A percentile compares a stretch with the other conserved stretches of the same genome.
Evolutionary conservation across 345 rosid species (phyloP).

Genomic region (Pugionium cornutum): DNA sequence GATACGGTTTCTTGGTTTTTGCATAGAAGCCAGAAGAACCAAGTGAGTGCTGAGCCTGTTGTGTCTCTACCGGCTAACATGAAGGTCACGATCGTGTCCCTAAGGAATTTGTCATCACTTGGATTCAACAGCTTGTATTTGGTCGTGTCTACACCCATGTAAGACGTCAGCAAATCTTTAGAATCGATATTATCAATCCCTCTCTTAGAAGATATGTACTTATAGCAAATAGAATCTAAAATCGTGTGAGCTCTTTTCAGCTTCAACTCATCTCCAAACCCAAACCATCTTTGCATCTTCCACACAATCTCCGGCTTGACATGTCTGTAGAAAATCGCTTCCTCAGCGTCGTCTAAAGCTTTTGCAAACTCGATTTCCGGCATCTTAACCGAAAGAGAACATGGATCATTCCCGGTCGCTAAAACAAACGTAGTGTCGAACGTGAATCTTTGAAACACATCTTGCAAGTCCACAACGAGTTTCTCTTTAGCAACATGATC

Average conservation of each 20-base stretch:
- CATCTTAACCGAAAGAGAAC: slow-evolving; percentile 43
- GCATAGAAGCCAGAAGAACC: slow-evolving; percentile 55
- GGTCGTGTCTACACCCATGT: slow-evolving; percentile 32
- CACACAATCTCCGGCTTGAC: slow-evolving; percentile 43
- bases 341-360: slow-evolving; percentile 52
- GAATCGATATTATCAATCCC: slow-evolving; percentile 11
- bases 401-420: slow-evolving; percentile 50
- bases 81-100: slow-evolving; percentile 43
- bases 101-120: slow-evolving; percentile 38
- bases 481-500: slow-evolving; percentile 43
- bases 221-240: slow-evolving; percentile 35
- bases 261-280: slow-evolving; percentile 48
- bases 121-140: slow-evolving; percentile 28
- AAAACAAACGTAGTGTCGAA: slow-evolving; percentile 47
- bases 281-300: slow-evolving; percentile 52
- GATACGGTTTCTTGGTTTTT: slow-evolving; percentile 28
- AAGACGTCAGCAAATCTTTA: slow-evolving; percentile 44
- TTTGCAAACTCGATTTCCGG: slow-evolving; percentile 41
- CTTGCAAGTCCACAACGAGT: slow-evolving; percentile 46
- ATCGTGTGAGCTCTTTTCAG: slow-evolving; percentile 39
- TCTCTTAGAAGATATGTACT: slow-evolving; percentile 39
- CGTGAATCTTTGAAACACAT: slow-evolving; percentile 50
- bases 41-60: slow-evolving; percentile 47
- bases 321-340: slow-evolving; percentile 53
- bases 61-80: slow-evolving; percentile 54